Conservation (phyloP, 306 rosid genomes). For the Prosopis cineraria region DNA sequence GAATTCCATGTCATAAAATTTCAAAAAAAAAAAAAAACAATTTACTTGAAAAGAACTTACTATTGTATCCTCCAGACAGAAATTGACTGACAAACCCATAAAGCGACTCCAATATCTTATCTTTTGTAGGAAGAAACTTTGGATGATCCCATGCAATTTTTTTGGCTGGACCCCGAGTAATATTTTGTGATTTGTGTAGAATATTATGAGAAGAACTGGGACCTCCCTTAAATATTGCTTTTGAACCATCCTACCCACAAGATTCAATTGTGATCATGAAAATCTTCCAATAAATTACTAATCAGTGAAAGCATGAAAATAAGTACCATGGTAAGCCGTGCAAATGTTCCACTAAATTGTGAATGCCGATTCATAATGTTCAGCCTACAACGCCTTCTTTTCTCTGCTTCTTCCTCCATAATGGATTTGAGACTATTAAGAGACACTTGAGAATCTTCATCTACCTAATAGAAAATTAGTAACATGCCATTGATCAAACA, state of each 20-base stretch:
- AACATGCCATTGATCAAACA: slow-evolving; percentile 33
- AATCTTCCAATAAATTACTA: slow-evolving; percentile 28
- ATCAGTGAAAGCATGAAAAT: slow-evolving; percentile 28
- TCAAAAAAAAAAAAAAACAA: slow-evolving; percentile 4
- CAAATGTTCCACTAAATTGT: slow-evolving; percentile 84
- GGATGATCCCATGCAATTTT: slow-evolving; percentile 90
- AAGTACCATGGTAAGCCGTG: slow-evolving; percentile 73
- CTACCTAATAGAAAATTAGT: slow-evolving; percentile 47
- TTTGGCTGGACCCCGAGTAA: slow-evolving; percentile 63
- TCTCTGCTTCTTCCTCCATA: slow-evolving; percentile 76
- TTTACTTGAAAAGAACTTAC: slow-evolving; percentile 44
- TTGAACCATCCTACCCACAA: slow-evolving; percentile 85
- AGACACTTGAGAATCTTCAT: slow-evolving; percentile 52
- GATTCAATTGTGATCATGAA: slow-evolving; percentile 31
- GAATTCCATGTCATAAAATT: neutral
- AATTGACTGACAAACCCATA: slow-evolving; percentile 78
- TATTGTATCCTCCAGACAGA: slow-evolving; percentile 79
- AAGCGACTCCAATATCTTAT: slow-evolving; percentile 72
- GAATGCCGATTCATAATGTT: slow-evolving; percentile 63
- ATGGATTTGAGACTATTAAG: slow-evolving; percentile 71
- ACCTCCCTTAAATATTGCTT: slow-evolving; percentile 79
- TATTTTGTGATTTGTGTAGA: slow-evolving; percentile 60
- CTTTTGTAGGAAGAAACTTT: slow-evolving; percentile 64
- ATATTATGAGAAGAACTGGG: slow-evolving; percentile 61
- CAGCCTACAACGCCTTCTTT: slow-evolving; percentile 50